These are phyloP conservation scores for Fraxinus floribunda DNA, from an alignment of 305 asterid species.

Conservation along the genomic window DNA sequence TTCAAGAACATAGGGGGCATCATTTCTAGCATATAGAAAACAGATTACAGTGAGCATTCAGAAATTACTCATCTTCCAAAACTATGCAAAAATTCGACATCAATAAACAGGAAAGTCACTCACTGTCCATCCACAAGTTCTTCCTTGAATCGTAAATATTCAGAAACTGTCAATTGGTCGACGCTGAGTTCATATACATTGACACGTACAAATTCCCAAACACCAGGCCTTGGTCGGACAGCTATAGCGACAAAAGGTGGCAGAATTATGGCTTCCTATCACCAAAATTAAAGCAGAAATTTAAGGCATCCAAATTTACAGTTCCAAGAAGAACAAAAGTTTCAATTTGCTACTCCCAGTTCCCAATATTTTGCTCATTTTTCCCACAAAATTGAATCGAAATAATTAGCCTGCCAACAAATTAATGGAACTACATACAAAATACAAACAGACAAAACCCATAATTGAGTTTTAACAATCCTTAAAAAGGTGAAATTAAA, in stretches of 20 bases:
- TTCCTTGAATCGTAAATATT: slow-evolving; percentile 81
- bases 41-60: neutral
- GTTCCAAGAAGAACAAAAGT: neutral
- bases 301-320: neutral
- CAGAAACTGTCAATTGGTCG: slow-evolving; percentile 81
- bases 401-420: neutral
- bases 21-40: slow-evolving; percentile 44
- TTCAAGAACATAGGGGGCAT: slow-evolving; percentile 67
- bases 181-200: slow-evolving; percentile 78
- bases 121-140: slow-evolving; percentile 86
- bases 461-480: neutral
- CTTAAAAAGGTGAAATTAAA: neutral
- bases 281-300: slow-evolving; percentile 13
- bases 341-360: neutral
- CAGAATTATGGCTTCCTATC: slow-evolving; percentile 88
- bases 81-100: neutral
- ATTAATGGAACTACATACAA: neutral
- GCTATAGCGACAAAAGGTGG: slow-evolving; percentile 98
- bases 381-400: neutral
- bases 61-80: neutral
- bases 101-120: slow-evolving; percentile 31
- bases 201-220: slow-evolving; percentile 93
- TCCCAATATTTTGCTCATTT: neutral
- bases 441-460: neutral
- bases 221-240: slow-evolving; percentile 97